Base-by-base conservation (phyloP, 345 rosid species). In the Barbarea vulgaris region DNA sequence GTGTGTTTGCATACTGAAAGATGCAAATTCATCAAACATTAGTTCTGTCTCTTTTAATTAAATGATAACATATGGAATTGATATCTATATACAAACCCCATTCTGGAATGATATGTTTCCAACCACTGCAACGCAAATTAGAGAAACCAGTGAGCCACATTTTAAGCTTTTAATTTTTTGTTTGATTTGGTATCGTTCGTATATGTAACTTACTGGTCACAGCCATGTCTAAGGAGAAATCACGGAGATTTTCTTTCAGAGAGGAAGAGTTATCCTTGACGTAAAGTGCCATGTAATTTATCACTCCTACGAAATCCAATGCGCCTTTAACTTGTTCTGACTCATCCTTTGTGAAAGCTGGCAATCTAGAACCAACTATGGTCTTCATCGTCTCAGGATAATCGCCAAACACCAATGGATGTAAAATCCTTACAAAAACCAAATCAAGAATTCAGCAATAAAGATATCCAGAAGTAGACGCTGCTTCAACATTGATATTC, bases 241-340 rank as follows among this genome's bases (percentile, higher is more conserved):
- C 46, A 17, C 31, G 70, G 7, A 41, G 27, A 30, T 1, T 28
- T 53, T 24, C 70, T 39, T 42, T 53, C 44, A 19, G 34, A 52
- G 55, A 52, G 34, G 63, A 63, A 53, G 81, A 42, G 68, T 78
- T 85, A 24, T 74, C 74, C 47, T 61, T 73, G 12, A 88, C 92
- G 57, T 91, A 91, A 41, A 51, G 78, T 9, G 97, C 85, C 27
- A 95, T 84, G 75, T 93, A 93, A 77, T 91, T 89, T 48, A 91
- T 93, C 42, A 91, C 89, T 54, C 98, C 98, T 6, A 93, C 84
- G 57, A 93, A 93, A 80, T 93, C 98, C 15, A 86, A 53, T 9
- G 97, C 86, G 8, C 93, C 96, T 73, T 91, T 89, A 5, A 89
- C 69, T 59, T 91, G 87, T 37, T 77, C 70, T 31, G 89, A 77